These are phyloP conservation scores for Fusarium paranaense DNA, from an alignment of 2,329 filamentous ascomycete genomes.

Conservation along the genomic window DNA sequence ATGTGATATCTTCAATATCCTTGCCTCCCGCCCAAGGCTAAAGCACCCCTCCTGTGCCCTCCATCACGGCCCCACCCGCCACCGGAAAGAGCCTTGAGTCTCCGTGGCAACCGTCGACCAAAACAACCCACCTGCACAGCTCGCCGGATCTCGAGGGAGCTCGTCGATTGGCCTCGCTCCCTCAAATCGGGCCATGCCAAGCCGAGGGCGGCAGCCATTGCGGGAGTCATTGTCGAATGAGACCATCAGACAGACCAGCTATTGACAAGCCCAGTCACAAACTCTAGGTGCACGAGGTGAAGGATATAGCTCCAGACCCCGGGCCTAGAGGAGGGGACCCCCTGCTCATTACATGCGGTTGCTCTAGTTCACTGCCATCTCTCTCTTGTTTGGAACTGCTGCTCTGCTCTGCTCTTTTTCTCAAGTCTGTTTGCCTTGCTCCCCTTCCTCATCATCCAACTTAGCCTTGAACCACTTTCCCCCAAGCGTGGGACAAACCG, in stretches of 20 bases:
- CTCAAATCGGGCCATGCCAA: conserved; percentile 9
- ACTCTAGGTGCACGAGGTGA: conserved; percentile 13
- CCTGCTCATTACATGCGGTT: conserved; percentile 20
- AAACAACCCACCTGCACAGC: conserved; percentile 24
- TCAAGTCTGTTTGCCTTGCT: neutral
- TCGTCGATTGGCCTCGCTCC: conserved; percentile 1
- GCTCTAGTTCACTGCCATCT: conserved; percentile 9
- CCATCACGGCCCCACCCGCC: conserved; percentile 25
- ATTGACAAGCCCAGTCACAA: conserved; percentile 26
- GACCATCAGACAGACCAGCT: neutral
- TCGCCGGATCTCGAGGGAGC: neutral
- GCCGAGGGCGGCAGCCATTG: conserved; percentile 28
- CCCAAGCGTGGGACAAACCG: conserved; percentile 19
- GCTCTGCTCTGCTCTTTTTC: neutral
- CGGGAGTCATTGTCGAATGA: conserved; percentile 22
- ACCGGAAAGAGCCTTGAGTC: conserved; percentile 13
- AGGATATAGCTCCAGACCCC: neutral
- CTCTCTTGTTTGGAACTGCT: conserved; percentile 7
- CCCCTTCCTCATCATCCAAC: neutral
- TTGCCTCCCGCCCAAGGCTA: conserved; percentile 21
- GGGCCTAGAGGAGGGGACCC: neutral
- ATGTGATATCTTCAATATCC: conserved; percentile 27
- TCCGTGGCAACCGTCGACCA: conserved; percentile 20
- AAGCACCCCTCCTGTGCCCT: conserved; percentile 7
- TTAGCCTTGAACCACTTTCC: neutral